Conservation (phyloP, 1,139 yeast species). For the Sugiyamaella xylanicola region DNA sequence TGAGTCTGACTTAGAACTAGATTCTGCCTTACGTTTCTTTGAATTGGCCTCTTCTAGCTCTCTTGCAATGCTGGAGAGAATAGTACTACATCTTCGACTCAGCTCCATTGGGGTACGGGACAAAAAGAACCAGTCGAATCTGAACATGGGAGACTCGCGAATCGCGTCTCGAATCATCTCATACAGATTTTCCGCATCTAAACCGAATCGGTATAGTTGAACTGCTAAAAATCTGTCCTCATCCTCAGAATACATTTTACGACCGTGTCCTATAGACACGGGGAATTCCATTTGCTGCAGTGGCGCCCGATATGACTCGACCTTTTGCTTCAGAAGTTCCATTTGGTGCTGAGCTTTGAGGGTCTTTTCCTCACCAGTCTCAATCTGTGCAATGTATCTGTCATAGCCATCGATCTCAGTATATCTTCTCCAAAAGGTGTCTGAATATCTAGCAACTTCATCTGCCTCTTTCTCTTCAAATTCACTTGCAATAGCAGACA, state of each 20-base stretch:
- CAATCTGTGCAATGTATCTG: constrained; percentile 81
- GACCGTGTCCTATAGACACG: constrained; percentile 88
- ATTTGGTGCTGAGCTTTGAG: constrained; percentile 67
- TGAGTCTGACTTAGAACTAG: constrained; percentile 17
- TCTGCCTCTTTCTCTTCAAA: constrained; percentile 64
- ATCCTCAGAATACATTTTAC: constrained; percentile 75
- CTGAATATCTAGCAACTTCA: constrained; percentile 70
- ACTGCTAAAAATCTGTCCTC: constrained; percentile 84
- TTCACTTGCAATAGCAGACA: constrained; percentile 61
- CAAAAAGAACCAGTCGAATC: constrained; percentile 85
- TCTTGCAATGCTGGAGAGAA: constrained; percentile 73
- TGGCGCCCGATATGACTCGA: constrained; percentile 67
- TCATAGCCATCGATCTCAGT: constrained; percentile 81
- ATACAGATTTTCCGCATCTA: constrained; percentile 66
- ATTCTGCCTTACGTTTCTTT: constrained; percentile 19
- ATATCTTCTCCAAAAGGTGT: constrained; percentile 74
- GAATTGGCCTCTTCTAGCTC: constrained; percentile 57
- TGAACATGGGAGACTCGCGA: constrained; percentile 68
- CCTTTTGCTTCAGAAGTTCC: constrained; percentile 62
- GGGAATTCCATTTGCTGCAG: constrained; percentile 72
- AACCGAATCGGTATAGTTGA: constrained; percentile 75
- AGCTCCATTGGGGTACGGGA: constrained; percentile 86
- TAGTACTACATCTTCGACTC: constrained; percentile 77
- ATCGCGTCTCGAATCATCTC: constrained; percentile 81
- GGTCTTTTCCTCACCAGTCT: constrained; percentile 80